Evolutionary conservation across 2,329 filamentous ascomycete species (phyloP).

Genomic region (Davidsoniella neocaledoniae): DNA sequence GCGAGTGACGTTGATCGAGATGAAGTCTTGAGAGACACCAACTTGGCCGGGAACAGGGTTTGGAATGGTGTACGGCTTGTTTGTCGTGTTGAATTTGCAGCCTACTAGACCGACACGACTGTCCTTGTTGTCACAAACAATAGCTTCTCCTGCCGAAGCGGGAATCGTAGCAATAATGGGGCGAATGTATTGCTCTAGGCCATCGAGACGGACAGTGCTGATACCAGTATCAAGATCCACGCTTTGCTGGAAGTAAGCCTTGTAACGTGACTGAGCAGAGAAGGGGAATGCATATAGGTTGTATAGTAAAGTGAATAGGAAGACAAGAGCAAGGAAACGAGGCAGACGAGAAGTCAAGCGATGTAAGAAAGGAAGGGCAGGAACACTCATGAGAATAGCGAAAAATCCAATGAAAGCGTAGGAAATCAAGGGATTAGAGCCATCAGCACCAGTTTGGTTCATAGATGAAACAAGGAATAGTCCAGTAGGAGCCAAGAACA

Average conservation of each 20-base stretch:
- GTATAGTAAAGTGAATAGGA: conserved; percentile 63
- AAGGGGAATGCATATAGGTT: conserved; percentile 83
- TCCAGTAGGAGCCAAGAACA: conserved; percentile 60
- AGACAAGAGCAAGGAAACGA: conserved; percentile 55
- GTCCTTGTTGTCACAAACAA: conserved; percentile 33
- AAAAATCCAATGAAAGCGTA: conserved; percentile 54
- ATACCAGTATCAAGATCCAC: conserved; percentile 59
- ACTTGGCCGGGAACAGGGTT: conserved; percentile 11
- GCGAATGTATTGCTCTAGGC: conserved; percentile 49
- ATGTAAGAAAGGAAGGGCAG: conserved; percentile 70
- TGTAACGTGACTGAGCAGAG: conserved; percentile 60
- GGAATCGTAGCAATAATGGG: conserved; percentile 53
- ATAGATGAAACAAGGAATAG: conserved; percentile 56
- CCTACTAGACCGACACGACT: conserved; percentile 36
- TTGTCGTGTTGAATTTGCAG: conserved; percentile 49
- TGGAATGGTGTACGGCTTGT: conserved; percentile 20
- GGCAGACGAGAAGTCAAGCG: conserved; percentile 73
- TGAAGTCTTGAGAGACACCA: conserved; percentile 28
- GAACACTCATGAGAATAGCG: conserved; percentile 55
- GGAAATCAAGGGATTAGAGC: conserved; percentile 51
- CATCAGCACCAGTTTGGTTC: conserved; percentile 72
- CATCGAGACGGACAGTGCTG: conserved; percentile 52
- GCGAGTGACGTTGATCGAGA: conserved; percentile 44
- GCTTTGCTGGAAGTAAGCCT: conserved; percentile 72
- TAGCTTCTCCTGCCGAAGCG: conserved; percentile 44